Conservation (phyloP, 805 yeast genomes). For the Saccharomycopsis babjevae region DNA sequence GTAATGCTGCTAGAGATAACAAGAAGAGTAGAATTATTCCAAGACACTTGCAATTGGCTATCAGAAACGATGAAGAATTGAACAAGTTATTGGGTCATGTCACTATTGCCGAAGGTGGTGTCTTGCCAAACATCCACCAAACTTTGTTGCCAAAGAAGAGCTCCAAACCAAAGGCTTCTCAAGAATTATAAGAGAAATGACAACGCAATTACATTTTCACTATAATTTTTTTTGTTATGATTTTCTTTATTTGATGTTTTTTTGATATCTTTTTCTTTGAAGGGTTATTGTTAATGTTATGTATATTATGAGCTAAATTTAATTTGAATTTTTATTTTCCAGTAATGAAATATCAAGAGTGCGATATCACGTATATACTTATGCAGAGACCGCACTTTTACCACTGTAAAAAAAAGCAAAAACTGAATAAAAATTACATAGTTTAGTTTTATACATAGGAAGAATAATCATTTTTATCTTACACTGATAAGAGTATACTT, state of each 20-base stretch:
- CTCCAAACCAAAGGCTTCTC: conserved; percentile 52
- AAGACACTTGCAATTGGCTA: conserved; percentile 96
- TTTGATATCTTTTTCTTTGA: not conserved
- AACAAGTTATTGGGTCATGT: conserved; percentile 89
- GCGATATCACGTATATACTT: not conserved
- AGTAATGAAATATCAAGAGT: not conserved
- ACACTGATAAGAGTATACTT: no score
- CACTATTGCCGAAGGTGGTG: conserved; percentile 99
- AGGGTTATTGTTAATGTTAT: conserved; percentile 1
- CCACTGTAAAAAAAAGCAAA: no score
- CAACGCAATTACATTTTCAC: not conserved
- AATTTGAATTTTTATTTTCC: not conserved
- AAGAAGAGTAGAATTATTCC: conserved; percentile 98
- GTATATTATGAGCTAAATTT: not conserved
- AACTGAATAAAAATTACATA: no score
- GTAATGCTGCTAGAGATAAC: conserved; percentile 98
- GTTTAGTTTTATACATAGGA: no score
- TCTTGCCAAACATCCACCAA: conserved; percentile 93
- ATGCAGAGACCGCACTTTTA: not conserved
- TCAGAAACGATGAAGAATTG: conserved; percentile 97
- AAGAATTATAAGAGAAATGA: conserved; percentile 40
- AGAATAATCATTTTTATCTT: no score
- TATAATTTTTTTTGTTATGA: not conserved
- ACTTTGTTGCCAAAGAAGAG: conserved; percentile 80
- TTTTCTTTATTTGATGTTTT: not conserved